Percentiles rank a stretch among this genome's conserved stretches.
Conservation (phyloP, 2,329 filamentous ascomycete species). For the Stachybotrys echinatus region DNA sequence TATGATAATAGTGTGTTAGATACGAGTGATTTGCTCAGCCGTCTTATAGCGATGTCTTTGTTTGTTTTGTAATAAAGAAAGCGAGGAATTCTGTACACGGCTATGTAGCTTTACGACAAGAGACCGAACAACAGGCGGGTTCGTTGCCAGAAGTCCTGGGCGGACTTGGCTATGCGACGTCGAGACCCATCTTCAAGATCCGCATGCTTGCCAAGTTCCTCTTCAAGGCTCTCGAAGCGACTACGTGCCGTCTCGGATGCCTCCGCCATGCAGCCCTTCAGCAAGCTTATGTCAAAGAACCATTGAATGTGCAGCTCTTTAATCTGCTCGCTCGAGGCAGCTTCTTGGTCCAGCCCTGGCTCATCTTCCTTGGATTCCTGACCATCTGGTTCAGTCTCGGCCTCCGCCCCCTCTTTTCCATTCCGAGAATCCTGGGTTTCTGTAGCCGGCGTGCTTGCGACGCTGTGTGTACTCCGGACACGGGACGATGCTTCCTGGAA, state of each 20-base stretch:
- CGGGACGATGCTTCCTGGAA: constrained; percentile 40
- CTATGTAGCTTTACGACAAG: constrained; percentile 42
- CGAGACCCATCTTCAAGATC: constrained; percentile 44
- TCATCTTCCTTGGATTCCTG: constrained; percentile 4
- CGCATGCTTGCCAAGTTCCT: constrained; percentile 36
- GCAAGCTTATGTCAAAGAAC: constrained; percentile 53
- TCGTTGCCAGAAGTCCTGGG: constrained; percentile 76
- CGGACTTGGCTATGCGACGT: constrained; percentile 54
- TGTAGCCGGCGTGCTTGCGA: neutral
- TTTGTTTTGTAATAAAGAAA: no score
- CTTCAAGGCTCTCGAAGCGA: constrained; percentile 38
- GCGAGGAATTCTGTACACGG: no score
- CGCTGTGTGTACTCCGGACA: neutral
- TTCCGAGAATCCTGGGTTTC: neutral
- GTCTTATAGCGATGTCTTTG: no score
- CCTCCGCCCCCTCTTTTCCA: constrained; percentile 3
- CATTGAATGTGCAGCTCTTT: constrained; percentile 52
- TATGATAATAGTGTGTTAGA: no score
- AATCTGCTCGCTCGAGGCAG: constrained; percentile 17
- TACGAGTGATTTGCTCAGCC: no score
- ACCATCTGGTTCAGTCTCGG: constrained; percentile 6
- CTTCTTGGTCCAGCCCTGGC: constrained; percentile 1
- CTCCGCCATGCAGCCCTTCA: constrained; percentile 40
- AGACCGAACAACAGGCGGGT: constrained; percentile 79
- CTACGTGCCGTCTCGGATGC: constrained; percentile 14